These are phyloP conservation scores for Rhododendron ovatum DNA, from an alignment of 148 eudicot species.

Conservation along the genomic window DNA sequence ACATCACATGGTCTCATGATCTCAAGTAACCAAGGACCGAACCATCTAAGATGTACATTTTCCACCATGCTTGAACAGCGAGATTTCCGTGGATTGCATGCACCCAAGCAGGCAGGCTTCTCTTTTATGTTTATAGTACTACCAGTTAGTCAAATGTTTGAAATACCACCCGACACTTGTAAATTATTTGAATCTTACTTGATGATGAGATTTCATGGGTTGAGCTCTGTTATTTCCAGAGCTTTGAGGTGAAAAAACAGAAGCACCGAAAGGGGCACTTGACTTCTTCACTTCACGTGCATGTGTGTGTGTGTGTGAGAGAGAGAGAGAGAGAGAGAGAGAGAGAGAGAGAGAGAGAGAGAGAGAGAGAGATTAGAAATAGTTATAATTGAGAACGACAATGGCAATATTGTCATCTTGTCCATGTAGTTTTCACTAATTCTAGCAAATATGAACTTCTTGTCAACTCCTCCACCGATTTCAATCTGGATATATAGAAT, in stretches of 20 bases:
- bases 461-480: slow-evolving; percentile 5
- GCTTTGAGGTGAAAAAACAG: slow-evolving; percentile 9
- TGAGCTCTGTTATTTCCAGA: slow-evolving; percentile 14
- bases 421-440: slow-evolving; percentile 9
- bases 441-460: background rate
- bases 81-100: no score
- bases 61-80: no score
- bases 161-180: background rate
- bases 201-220: background rate
- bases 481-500: background rate
- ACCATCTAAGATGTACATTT: no score
- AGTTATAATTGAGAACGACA: background rate
- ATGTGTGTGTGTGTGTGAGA: no score
- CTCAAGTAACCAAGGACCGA: no score
- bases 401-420: slow-evolving; percentile 16
- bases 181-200: background rate
- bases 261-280: background rate
- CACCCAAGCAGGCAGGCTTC: no score
- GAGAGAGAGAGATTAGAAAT: background rate
- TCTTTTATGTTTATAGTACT: no score
- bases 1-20: no score
- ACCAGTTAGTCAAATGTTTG: background rate
- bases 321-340: background rate
- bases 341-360: background rate
- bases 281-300: background rate